Evolutionary conservation across 495 filamentous ascomycete species (phyloP).

Genomic region (Aspergillus leporis): DNA sequence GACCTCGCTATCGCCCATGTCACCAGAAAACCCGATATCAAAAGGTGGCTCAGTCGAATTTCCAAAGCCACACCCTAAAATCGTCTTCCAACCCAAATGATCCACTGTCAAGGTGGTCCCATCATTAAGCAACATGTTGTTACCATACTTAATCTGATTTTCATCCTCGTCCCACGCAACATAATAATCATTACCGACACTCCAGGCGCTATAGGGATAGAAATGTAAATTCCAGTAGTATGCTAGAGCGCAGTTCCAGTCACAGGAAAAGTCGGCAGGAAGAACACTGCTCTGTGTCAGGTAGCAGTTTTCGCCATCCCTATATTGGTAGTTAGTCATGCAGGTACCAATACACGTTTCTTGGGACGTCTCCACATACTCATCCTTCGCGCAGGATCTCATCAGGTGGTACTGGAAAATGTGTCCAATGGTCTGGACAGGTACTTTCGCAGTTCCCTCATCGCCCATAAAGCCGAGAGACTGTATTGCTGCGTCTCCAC

Average conservation of each 20-base stretch:
- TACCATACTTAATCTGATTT: not conserved
- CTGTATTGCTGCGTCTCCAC: conserved; percentile 27
- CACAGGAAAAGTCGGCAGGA: conserved; percentile 6
- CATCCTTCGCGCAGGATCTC: conserved; percentile 26
- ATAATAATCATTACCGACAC: not conserved
- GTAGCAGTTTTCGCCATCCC: conserved; percentile 10
- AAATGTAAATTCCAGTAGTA: conserved; percentile 11
- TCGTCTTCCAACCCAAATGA: not conserved
- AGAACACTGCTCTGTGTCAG: conserved; percentile 1
- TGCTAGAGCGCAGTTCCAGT: conserved; percentile 9
- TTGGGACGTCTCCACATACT: not conserved
- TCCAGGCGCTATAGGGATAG: conserved; percentile 15
- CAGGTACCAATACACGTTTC: not conserved
- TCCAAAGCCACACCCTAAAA: conserved; percentile 4
- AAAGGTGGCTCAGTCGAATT: conserved; percentile 4
- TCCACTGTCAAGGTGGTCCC: too few species aligned
- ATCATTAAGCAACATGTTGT: not conserved
- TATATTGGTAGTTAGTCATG: not conserved
- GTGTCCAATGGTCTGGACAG: conserved; percentile 27
- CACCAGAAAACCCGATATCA: not conserved
- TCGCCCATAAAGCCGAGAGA: not conserved
- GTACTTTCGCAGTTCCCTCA: conserved; percentile 11
- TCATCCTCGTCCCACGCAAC: not conserved
- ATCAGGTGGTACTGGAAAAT: conserved; percentile 32
- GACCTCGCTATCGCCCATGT: not conserved